phyloP scores from a whole-genome alignment of 495 filamentous ascomycete genomes.

The Pseudoneurospora amorphoporcata region DNA sequence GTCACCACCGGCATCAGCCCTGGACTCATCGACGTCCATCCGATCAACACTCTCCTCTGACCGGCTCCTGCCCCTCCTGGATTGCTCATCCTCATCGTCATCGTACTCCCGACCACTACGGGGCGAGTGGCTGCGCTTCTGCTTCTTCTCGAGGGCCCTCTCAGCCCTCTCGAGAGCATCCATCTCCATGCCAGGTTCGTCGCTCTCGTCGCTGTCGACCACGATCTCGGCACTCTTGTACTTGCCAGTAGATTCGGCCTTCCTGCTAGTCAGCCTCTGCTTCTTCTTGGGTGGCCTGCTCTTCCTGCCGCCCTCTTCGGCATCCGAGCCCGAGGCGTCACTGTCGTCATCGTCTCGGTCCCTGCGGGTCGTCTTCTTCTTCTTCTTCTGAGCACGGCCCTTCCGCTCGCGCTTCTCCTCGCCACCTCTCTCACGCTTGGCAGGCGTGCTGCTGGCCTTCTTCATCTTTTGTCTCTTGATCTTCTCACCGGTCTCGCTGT shows the following conservation, averaged over 20 bases:
- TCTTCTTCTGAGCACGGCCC: conserved; percentile 8
- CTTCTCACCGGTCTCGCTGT: conserved; percentile 66
- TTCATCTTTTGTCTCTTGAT: conserved; percentile 69
- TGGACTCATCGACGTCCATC: conserved; percentile 15
- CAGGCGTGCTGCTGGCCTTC: neutral
- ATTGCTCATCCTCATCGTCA: conserved; percentile 17
- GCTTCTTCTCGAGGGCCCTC: conserved; percentile 21
- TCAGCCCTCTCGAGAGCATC: conserved; percentile 32
- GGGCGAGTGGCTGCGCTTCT: conserved; percentile 9
- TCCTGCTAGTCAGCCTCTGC: conserved; percentile 49
- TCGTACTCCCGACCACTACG: neutral
- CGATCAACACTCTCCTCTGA: conserved; percentile 28
- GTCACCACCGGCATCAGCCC: conserved; percentile 19
- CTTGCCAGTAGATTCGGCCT: conserved; percentile 37
- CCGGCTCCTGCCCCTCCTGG: conserved; percentile 28
- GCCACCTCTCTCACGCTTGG: conserved; percentile 4
- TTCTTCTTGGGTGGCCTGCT: conserved; percentile 46
- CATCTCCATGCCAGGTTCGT: conserved; percentile 24
- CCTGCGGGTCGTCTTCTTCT: conserved; percentile 10
- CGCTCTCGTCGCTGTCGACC: conserved; percentile 53
- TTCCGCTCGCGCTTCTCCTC: conserved; percentile 9
- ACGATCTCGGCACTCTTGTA: conserved; percentile 77
- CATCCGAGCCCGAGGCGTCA: conserved; percentile 24
- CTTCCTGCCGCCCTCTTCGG: conserved; percentile 34
- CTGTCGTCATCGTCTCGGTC: conserved; percentile 1